These are phyloP conservation scores for Eremochloa ophiuroides DNA, from an alignment of 176 grass and related monocot species.

Conservation along the genomic window DNA sequence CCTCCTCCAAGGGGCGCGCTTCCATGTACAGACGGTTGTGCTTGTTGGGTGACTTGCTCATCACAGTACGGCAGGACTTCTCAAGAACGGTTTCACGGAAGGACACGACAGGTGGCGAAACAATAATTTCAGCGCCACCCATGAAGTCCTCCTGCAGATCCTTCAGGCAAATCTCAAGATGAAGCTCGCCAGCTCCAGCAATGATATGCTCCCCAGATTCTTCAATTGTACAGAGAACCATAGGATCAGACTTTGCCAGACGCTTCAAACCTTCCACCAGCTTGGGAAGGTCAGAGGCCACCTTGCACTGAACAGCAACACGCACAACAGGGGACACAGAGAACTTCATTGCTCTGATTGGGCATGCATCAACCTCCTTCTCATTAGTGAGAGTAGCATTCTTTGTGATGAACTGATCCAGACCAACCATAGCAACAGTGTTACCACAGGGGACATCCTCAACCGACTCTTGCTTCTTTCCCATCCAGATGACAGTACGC, in stretches of 20 bases:
- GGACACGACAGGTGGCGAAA: constrained; percentile 66
- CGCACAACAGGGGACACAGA: constrained; percentile 75
- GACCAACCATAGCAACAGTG: constrained; percentile 72
- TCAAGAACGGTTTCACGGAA: constrained; percentile 87
- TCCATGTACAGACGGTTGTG: constrained; percentile 82
- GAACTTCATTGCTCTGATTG: constrained; percentile 84
- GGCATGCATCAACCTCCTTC: constrained; percentile 63
- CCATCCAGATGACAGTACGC: constrained; percentile 80
- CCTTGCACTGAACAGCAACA: constrained; percentile 74
- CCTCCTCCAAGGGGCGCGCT: constrained; percentile 58
- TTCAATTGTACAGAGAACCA: constrained; percentile 64
- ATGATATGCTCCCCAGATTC: constrained; percentile 77
- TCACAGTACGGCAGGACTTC: constrained; percentile 67
- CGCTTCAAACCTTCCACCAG: constrained; percentile 78
- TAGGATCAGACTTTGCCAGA: constrained; percentile 71
- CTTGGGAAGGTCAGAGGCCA: constrained; percentile 69
- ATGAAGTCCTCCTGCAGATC: constrained; percentile 84
- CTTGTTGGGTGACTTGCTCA: constrained; percentile 84
- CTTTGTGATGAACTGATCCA: constrained; percentile 79
- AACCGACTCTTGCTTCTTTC: constrained; percentile 70
- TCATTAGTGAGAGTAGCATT: constrained; percentile 78
- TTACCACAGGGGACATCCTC: constrained; percentile 78
- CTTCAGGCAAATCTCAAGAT: constrained; percentile 76
- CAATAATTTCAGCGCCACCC: constrained; percentile 65
- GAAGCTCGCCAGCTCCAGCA: constrained; percentile 70